Percentiles rank a stretch among this genome's conserved stretches.
phyloP scores from a whole-genome alignment of 177 flowering plant genomes.

The Telopea speciosissima region DNA sequence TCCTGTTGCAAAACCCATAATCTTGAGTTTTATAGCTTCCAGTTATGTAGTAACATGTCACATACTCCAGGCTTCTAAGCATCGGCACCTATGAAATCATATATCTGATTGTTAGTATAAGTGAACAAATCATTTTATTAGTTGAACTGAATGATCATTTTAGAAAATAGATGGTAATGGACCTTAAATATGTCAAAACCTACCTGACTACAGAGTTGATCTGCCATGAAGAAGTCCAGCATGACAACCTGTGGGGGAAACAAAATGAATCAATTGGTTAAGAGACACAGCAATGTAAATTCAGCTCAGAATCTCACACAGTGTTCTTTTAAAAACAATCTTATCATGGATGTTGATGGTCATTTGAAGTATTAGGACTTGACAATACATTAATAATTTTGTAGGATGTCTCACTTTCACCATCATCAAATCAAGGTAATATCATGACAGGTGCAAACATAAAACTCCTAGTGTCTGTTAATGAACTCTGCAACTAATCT shows the following conservation, averaged over 20 bases:
- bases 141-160: neutral
- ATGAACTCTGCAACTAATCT: neutral
- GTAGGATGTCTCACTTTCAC: neutral
- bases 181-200: neutral
- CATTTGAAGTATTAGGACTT: neutral
- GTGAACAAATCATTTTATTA: neutral
- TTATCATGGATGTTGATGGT: too few species aligned
- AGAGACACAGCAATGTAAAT: neutral
- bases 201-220: slow-evolving; percentile 99
- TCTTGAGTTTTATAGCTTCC: slow-evolving; percentile 93
- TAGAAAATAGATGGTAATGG: neutral
- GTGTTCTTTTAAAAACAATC: too few species aligned
- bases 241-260: slow-evolving; percentile 63
- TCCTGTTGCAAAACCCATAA: slow-evolving; percentile 72
- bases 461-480: neutral
- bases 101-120: neutral
- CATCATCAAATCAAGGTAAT: neutral
- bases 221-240: slow-evolving; percentile 99
- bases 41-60: slow-evolving; percentile 95
- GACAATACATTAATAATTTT: too few species aligned
- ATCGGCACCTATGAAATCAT: slow-evolving; percentile 60
- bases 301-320: neutral
- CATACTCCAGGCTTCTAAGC: slow-evolving; percentile 79
- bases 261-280: neutral
- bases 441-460: neutral